Base-by-base conservation (phyloP, 176 grass and related monocot species). In the Carex littledalei region DNA sequence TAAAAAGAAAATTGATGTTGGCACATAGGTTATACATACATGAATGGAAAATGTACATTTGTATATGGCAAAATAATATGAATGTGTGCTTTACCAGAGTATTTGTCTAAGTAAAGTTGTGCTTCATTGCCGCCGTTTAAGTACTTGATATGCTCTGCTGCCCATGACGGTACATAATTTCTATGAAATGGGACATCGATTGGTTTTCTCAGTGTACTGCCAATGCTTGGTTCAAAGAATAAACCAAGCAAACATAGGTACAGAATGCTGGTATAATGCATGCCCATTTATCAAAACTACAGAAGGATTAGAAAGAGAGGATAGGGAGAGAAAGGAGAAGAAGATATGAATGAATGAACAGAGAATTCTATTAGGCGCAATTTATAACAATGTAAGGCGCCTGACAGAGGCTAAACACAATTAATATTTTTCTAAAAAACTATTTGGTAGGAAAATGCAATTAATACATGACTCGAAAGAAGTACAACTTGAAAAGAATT, bases 121-220 rank as follows among this genome's bases (percentile, higher is more conserved):
- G 89, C 86, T 91, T 95, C 93, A 12, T 76, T 65, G 22, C 91
- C 91, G n/a, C 87, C 83, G 84, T 92, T 87, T 1, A 86, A 3
- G 87, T 91, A 92, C 74, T 86, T 86, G 89, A 95, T 92, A 87
- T 95, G 93, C 85, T 94, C 93, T 67, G 78, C 1, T 84, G 90
- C 93, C 93, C 93, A 94, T 54, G 93, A 92, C 67, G 93, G 90
- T 74, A 87, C 90, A 81, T 94, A 94, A 85, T 91, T 94, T 87
- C 85, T 90, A 50, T 86, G 54, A 89, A 95, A 95, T 6, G 81
- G 79, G 52, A 92, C 93, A 80, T 91, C 83, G 34, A 95, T 90
- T 13, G 93, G 91, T 79, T 89, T 95, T 86, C 89, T 70, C 1
- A 89, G 89, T 11, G 87, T 24, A 54, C 85, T 37, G 31, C 35